Percentiles rank a stretch among this genome's conserved stretches.
Evolutionary conservation across 139 green algal genomes (phyloP).

Genomic region (Chlamydomonas asymmetrica): DNA sequence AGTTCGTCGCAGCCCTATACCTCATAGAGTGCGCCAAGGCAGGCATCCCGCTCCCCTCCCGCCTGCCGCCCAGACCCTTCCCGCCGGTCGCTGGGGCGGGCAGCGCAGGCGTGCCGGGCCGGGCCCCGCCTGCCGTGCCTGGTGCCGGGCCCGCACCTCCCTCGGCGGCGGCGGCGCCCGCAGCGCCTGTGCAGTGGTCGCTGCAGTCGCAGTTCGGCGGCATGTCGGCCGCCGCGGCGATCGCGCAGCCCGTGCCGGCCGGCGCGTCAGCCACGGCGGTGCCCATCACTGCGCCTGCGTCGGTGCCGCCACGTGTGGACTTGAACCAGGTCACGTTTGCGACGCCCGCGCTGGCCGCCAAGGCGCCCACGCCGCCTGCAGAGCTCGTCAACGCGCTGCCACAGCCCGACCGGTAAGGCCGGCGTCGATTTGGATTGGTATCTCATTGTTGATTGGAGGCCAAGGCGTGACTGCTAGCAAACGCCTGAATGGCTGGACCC

Average conservation of each 20-base stretch:
- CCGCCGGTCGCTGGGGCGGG: constrained; percentile 41
- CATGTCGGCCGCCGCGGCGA: constrained; percentile 16
- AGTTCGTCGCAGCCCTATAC: constrained; percentile 79
- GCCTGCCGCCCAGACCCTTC: constrained; percentile 42
- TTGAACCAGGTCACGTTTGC: no score
- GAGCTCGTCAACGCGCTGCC: no score
- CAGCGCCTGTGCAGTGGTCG: constrained; percentile 27
- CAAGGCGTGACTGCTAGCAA: no score
- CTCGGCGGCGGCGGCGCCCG: not conserved
- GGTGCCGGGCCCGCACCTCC: not conserved
- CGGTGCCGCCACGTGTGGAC: constrained; percentile 4
- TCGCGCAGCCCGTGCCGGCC: no score
- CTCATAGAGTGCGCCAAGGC: constrained; percentile 70
- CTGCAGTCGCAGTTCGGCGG: constrained; percentile 46
- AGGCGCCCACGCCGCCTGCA: no score
- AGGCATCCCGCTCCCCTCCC: constrained; percentile 29
- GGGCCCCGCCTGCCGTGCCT: not conserved
- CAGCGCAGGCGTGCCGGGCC: not conserved
- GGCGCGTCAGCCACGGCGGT: not conserved
- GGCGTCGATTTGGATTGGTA: no score
- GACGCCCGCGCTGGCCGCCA: no score
- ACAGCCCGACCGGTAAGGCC: no score
- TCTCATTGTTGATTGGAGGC: no score
- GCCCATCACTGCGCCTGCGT: constrained; percentile 11
- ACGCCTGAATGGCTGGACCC: no score